These are phyloP conservation scores for Dictyostelium intermedium DNA, from an alignment of 78 protist species.

Conservation along the genomic window DNA sequence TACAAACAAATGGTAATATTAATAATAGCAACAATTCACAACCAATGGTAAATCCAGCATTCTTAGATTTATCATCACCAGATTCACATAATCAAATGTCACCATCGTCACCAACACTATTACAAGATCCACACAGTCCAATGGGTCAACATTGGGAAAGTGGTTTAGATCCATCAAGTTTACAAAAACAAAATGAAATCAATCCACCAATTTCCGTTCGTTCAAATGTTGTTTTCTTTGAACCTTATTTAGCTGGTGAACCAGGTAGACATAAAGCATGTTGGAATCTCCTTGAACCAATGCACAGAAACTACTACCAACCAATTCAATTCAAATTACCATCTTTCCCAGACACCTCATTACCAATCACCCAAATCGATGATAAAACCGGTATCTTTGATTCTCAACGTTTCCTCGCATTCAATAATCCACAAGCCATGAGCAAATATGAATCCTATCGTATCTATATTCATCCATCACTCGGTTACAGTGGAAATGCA, in stretches of 20 bases:
- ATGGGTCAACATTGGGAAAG: slow-evolving; percentile 59
- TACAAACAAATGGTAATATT: not conserved
- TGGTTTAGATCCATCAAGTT: slow-evolving; percentile 31
- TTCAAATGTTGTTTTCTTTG: slow-evolving; percentile 14
- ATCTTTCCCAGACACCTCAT: not conserved
- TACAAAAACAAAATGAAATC: slow-evolving; percentile 32
- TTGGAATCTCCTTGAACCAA: slow-evolving; percentile 67
- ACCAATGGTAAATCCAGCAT: not conserved
- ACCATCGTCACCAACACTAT: not conserved
- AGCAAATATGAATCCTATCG: slow-evolving; percentile 28
- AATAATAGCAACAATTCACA: not conserved
- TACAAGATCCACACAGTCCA: not conserved
- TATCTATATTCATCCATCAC: slow-evolving; percentile 68
- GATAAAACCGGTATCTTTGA: not conserved
- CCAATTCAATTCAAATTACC: slow-evolving; percentile 73
- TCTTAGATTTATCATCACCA: slow-evolving; percentile 41
- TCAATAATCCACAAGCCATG: not conserved
- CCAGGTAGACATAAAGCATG: slow-evolving; percentile 61
- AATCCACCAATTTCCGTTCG: slow-evolving; percentile 16
- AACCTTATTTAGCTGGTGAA: slow-evolving; percentile 17
- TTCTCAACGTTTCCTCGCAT: not conserved
- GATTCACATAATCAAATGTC: slow-evolving; percentile 5
- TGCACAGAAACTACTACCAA: slow-evolving; percentile 75
- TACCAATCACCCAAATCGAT: slow-evolving; percentile 15
- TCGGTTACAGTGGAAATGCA: slow-evolving; percentile 73